Evolutionary conservation across 192 early-diverging fungal genomes (phyloP).

Genomic region (Dispira simplex): DNA sequence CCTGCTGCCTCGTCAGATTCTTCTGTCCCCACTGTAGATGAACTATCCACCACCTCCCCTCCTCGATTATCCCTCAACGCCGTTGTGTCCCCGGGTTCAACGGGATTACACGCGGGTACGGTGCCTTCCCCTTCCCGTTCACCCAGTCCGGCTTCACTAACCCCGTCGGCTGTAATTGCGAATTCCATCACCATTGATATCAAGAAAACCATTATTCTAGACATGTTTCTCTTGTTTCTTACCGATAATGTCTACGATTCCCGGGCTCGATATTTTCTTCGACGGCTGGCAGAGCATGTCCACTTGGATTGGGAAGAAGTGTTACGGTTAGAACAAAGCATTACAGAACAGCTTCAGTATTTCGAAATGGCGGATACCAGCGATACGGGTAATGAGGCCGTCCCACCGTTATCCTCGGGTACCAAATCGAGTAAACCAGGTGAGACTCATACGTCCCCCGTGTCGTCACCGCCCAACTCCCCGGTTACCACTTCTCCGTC

Average conservation of each 20-base stretch:
- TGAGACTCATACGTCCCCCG: slow-evolving; percentile 13
- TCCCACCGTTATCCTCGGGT: not conserved
- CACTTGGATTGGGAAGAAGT: slow-evolving; percentile 61
- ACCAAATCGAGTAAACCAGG: not conserved
- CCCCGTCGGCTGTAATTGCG: slow-evolving; percentile 15
- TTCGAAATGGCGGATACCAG: slow-evolving; percentile 23
- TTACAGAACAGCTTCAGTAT: slow-evolving; percentile 53
- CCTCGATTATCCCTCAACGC: not conserved
- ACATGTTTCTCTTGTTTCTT: slow-evolving; percentile 75
- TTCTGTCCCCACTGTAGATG: not conserved
- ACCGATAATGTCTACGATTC: slow-evolving; percentile 71
- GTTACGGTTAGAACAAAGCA: slow-evolving; percentile 57
- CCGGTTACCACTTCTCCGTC: slow-evolving; percentile 11
- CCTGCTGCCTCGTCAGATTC: not conserved
- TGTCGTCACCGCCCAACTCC: slow-evolving; percentile 13
- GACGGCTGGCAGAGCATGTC: slow-evolving; percentile 47
- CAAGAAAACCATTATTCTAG: slow-evolving; percentile 78
- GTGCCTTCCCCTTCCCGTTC: not conserved
- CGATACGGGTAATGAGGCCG: slow-evolving; percentile 5
- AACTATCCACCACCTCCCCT: not conserved
- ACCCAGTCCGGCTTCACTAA: slow-evolving; percentile 11
- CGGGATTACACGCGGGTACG: not conserved
- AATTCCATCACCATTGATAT: slow-evolving; percentile 47
- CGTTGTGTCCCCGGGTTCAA: not conserved
- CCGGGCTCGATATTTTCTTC: slow-evolving; percentile 60